These are phyloP conservation scores for Stephania cephalantha DNA, from an alignment of 164 flowering plant genomes.

Conservation along the genomic window DNA sequence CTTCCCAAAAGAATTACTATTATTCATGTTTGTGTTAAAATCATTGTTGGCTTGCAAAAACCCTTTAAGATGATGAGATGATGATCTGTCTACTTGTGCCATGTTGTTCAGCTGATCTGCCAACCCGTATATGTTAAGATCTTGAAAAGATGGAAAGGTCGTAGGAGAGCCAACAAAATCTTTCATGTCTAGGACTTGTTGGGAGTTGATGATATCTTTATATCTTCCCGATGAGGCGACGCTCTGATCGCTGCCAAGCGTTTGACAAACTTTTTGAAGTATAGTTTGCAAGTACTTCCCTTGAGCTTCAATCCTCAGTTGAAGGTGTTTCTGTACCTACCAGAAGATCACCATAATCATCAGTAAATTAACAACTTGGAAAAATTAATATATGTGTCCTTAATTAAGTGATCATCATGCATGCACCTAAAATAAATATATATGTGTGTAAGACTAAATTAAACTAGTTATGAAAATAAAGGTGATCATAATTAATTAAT, in stretches of 20 bases:
- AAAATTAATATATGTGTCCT: background rate
- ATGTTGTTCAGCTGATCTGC: slow-evolving; percentile 50
- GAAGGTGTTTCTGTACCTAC: slow-evolving; percentile 93
- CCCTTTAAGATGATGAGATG: slow-evolving; percentile 25
- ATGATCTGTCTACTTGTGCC: slow-evolving; percentile 33
- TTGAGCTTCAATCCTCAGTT: slow-evolving; percentile 91
- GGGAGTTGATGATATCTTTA: slow-evolving; percentile 27
- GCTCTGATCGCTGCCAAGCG: slow-evolving; percentile 58
- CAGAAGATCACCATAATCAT: background rate
- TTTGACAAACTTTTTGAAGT: slow-evolving; percentile 90
- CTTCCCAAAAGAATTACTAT: slow-evolving; percentile 32
- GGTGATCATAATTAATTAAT: no score
- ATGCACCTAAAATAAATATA: no score
- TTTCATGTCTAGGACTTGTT: slow-evolving; percentile 37
- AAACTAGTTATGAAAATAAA: no score
- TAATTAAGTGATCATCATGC: no score
- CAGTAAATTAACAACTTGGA: background rate
- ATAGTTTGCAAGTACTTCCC: slow-evolving; percentile 97
- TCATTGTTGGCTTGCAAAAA: slow-evolving; percentile 19
- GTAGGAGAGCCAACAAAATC: slow-evolving; percentile 45
- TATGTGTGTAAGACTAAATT: no score
- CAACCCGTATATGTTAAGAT: slow-evolving; percentile 57
- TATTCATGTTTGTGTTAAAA: slow-evolving; percentile 16
- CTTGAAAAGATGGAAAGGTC: slow-evolving; percentile 69
- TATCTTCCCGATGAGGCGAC: slow-evolving; percentile 38